phyloP scores from a whole-genome alignment of 148 eudicot species.

The Cornus kousa region DNA sequence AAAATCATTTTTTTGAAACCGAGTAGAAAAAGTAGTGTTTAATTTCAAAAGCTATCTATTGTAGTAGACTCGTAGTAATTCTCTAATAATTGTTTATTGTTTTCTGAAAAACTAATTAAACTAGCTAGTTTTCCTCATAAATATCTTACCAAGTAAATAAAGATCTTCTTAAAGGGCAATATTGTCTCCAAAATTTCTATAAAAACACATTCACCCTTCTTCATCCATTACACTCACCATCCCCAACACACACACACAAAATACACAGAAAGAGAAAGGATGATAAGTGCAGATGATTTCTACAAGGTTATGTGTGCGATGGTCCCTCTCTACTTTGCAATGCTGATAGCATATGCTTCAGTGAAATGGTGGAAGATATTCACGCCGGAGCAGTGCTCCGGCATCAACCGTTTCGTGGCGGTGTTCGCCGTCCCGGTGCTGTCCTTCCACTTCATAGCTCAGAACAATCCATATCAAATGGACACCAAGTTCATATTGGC shows the following conservation, averaged over 20 bases:
- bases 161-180: neutral
- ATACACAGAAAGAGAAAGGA: conserved; percentile 3
- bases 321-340: conserved; percentile 44
- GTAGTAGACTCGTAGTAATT: no score
- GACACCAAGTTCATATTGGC: conserved; percentile 40
- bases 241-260: neutral
- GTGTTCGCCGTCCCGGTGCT: conserved; percentile 47
- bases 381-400: conserved; percentile 41
- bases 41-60: no score
- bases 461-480: conserved; percentile 43
- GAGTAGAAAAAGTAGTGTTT: no score
- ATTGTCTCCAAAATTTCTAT: conserved; percentile 2
- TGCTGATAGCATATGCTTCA: conserved; percentile 40
- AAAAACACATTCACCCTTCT: neutral
- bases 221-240: neutral
- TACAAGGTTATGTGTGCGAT: conserved; percentile 44
- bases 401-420: conserved; percentile 46
- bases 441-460: conserved; percentile 45
- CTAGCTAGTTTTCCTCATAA: no score
- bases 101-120: no score
- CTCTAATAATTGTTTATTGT: no score
- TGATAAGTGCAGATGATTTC: conserved; percentile 36
- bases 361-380: conserved; percentile 45
- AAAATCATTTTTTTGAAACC: no score
- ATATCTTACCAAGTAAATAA: neutral